A percentile compares a stretch with the other conserved stretches of the same genome.
These are phyloP conservation scores for Noccaea caerulescens DNA, from an alignment of 345 rosid species.

Conservation along the genomic window DNA sequence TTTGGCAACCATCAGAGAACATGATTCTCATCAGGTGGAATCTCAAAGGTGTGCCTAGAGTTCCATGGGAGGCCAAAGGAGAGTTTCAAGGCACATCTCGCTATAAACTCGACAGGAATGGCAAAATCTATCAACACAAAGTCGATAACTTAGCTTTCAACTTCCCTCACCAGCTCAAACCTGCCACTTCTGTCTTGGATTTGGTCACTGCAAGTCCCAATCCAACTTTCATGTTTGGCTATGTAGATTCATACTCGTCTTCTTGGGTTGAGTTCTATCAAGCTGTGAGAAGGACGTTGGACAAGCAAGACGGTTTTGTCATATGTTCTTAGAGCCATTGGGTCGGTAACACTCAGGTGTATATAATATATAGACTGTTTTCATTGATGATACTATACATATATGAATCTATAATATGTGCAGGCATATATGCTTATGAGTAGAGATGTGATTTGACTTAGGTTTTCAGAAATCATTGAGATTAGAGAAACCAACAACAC, in stretches of 20 bases:
- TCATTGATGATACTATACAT: slow-evolving; percentile 20
- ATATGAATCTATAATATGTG: neutral
- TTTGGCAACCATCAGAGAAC: slow-evolving; percentile 98
- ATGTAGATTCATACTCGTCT: slow-evolving; percentile 56
- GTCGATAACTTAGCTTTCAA: slow-evolving; percentile 92
- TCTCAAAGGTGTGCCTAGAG: slow-evolving; percentile 82
- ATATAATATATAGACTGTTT: slow-evolving; percentile 41
- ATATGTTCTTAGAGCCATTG: slow-evolving; percentile 57
- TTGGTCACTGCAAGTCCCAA: slow-evolving; percentile 85
- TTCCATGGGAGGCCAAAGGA: slow-evolving; percentile 97
- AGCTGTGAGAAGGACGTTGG: slow-evolving; percentile 65
- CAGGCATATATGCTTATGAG: slow-evolving; percentile 11
- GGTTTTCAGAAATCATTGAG: slow-evolving; percentile 19
- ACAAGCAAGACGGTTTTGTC: slow-evolving; percentile 57
- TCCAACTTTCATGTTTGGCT: slow-evolving; percentile 74
- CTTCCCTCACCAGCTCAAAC: slow-evolving; percentile 75
- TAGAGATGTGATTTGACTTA: slow-evolving; percentile 27
- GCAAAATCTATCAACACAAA: slow-evolving; percentile 88
- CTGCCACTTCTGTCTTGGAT: slow-evolving; percentile 77
- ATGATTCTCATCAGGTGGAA: slow-evolving; percentile 92
- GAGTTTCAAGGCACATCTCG: slow-evolving; percentile 94
- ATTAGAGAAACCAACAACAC: slow-evolving; percentile 26
- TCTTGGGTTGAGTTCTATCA: slow-evolving; percentile 77
- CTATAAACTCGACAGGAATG: slow-evolving; percentile 83
- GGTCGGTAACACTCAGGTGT: slow-evolving; percentile 19